A percentile compares a stretch with the other conserved stretches of the same genome.
Evolutionary conservation across 345 rosid genomes (phyloP).

Genomic region (Ceriops decandra): DNA sequence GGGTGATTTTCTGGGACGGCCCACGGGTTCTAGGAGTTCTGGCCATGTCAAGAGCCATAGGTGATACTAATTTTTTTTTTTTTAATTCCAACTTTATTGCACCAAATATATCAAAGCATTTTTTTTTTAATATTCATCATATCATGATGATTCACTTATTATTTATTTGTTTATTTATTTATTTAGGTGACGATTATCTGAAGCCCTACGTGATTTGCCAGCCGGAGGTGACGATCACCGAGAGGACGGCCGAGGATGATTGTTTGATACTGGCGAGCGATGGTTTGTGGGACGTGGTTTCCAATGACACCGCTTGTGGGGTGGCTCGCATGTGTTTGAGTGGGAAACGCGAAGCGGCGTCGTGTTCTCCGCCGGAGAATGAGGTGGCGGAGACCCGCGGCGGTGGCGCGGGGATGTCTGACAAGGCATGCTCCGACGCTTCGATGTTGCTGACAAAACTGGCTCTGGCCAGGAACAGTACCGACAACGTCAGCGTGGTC

Average conservation of each 20-base stretch:
- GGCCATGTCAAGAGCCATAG: conserved; percentile 46
- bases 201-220: conserved; percentile 38
- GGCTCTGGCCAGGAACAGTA: conserved; percentile 69
- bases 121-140: not conserved
- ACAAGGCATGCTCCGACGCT: conserved; percentile 65
- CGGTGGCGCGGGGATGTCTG: conserved; percentile 28
- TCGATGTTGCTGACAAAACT: conserved; percentile 64
- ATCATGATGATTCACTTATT: not conserved
- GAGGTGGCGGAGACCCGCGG: conserved; percentile 7
- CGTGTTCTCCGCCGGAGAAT: not conserved
- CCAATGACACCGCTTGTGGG: conserved; percentile 33
- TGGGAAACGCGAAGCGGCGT: conserved; percentile 18
- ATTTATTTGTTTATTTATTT: not conserved
- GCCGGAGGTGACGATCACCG: conserved; percentile 39
- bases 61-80: conserved; percentile 1
- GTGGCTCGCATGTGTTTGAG: conserved; percentile 28
- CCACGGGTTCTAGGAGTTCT: conserved; percentile 43
- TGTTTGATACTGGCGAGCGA: conserved; percentile 46
- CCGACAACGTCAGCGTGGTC: conserved; percentile 83
- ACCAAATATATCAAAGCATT: not conserved
- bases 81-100: not conserved
- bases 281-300: conserved; percentile 46
- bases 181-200: conserved; percentile 38
- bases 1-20: conserved; percentile 43
- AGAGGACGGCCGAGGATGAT: conserved; percentile 32